phyloP scores from a whole-genome alignment of 2,329 filamentous ascomycete genomes.

The Rhynchosporium secalis region DNA sequence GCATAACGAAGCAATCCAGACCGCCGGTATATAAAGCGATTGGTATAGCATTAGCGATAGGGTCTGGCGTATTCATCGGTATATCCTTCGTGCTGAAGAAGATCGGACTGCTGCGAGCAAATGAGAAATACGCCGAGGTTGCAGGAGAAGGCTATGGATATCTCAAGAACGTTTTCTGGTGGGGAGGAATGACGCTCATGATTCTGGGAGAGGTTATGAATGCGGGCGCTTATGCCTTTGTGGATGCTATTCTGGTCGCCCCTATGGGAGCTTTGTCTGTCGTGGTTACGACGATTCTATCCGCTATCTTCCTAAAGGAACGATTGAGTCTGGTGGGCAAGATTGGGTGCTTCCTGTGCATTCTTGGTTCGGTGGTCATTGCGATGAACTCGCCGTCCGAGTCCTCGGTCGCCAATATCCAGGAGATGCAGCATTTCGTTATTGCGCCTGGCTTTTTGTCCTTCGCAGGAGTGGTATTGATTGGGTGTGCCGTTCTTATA shows the following conservation, averaged over 20 bases:
- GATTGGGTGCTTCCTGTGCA: conserved; percentile 92
- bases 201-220: conserved; percentile 96
- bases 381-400: conserved; percentile 88
- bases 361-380: conserved; percentile 89
- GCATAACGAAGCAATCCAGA: conserved; percentile 27
- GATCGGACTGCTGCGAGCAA: conserved; percentile 83
- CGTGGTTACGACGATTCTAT: conserved; percentile 87
- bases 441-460: conserved; percentile 82
- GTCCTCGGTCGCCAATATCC: conserved; percentile 81
- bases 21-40: conserved; percentile 71
- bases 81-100: conserved; percentile 96
- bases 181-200: conserved; percentile 94
- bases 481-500: conserved; percentile 70
- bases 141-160: conserved; percentile 97
- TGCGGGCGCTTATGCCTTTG: conserved; percentile 95
- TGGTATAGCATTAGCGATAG: conserved; percentile 81
- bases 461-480: conserved; percentile 80
- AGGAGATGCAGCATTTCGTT: conserved; percentile 88
- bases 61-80: conserved; percentile 90
- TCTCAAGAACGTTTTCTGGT: conserved; percentile 93
- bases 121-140: conserved; percentile 93
- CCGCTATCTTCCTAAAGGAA: conserved; percentile 94
- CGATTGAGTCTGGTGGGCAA: conserved; percentile 93
- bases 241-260: conserved; percentile 93
- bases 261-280: conserved; percentile 89